Evolutionary conservation across 495 filamentous ascomycete species (phyloP).

Genomic region (Tuber aestivum): DNA sequence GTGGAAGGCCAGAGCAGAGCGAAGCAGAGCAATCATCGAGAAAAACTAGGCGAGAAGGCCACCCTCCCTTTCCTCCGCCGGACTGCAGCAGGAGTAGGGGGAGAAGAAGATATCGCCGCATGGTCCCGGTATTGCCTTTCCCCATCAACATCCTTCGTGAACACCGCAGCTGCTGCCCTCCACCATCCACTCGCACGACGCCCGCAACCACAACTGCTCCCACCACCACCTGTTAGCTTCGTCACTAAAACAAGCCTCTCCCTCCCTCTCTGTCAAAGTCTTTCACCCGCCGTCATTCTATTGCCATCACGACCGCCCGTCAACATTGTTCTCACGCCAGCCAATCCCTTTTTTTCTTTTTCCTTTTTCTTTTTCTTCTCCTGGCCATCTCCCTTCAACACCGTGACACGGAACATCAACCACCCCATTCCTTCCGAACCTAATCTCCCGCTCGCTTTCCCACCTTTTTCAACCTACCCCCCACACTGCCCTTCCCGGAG

Average conservation of each 20-base stretch:
- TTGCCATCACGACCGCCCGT: background rate
- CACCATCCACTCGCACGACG: background rate
- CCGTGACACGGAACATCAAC: slow-evolving; percentile 1
- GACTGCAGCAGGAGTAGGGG: background rate
- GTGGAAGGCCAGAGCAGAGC: background rate
- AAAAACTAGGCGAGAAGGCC: background rate
- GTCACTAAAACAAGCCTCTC: background rate
- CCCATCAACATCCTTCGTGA: background rate
- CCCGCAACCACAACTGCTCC: background rate
- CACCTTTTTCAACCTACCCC: background rate
- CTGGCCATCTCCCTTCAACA: slow-evolving; percentile 2
- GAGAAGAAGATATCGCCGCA: background rate
- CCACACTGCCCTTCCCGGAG: slow-evolving; percentile 1
- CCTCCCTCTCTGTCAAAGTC: slow-evolving; percentile 1
- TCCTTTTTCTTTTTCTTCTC: background rate
- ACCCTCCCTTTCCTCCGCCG: slow-evolving; percentile 2
- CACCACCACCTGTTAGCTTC: background rate
- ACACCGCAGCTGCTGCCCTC: background rate
- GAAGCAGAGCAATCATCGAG: background rate
- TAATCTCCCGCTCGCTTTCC: background rate
- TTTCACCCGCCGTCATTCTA: background rate
- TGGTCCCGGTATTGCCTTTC: background rate
- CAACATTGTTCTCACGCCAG: background rate
- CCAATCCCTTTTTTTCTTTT: background rate
- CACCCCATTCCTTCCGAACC: slow-evolving; percentile 3